phyloP scores from a whole-genome alignment of 2,329 filamentous ascomycete species.

The Chalara sp. region DNA sequence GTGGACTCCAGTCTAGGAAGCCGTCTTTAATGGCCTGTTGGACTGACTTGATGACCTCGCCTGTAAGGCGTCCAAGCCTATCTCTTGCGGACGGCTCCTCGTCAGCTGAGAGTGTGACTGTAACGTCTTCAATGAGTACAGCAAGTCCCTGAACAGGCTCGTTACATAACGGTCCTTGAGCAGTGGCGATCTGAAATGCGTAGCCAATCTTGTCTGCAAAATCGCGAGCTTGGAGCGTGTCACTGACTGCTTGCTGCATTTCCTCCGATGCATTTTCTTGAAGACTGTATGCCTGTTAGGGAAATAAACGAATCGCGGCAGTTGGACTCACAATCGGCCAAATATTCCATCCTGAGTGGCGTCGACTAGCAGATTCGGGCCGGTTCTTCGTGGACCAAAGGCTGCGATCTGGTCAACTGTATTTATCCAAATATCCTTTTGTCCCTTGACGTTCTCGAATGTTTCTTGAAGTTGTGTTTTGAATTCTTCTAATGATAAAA shows the following conservation, averaged over 20 bases:
- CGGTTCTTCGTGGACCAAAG: constrained; percentile 79
- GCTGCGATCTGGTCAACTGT: constrained; percentile 76
- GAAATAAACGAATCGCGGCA: not conserved
- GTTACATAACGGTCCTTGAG: constrained; percentile 83
- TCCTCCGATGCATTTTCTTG: constrained; percentile 19
- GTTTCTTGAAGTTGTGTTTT: constrained; percentile 61
- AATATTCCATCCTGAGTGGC: constrained; percentile 66
- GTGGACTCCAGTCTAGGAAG: constrained; percentile 92
- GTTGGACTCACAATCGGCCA: constrained; percentile 54
- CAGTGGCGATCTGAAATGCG: constrained; percentile 87
- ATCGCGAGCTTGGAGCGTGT: constrained; percentile 53
- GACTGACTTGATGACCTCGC: constrained; percentile 86
- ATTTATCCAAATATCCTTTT: constrained; percentile 70
- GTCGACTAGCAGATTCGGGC: constrained; percentile 87
- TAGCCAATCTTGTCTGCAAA: constrained; percentile 88
- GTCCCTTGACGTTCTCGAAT: constrained; percentile 66
- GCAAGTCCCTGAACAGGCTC: constrained; percentile 92
- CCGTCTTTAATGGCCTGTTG: constrained; percentile 77
- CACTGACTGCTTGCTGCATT: constrained; percentile 32
- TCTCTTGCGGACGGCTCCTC: constrained; percentile 51
- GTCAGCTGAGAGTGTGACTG: constrained; percentile 48
- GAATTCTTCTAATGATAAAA: constrained; percentile 69
- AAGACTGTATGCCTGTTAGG: constrained; percentile 19
- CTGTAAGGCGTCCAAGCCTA: constrained; percentile 73
- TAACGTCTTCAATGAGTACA: constrained; percentile 78